Percentiles rank a stretch among this genome's conserved stretches.
phyloP scores from a whole-genome alignment of 371 early-diverging fungal species.

The Apophysomyces ossiformis region DNA sequence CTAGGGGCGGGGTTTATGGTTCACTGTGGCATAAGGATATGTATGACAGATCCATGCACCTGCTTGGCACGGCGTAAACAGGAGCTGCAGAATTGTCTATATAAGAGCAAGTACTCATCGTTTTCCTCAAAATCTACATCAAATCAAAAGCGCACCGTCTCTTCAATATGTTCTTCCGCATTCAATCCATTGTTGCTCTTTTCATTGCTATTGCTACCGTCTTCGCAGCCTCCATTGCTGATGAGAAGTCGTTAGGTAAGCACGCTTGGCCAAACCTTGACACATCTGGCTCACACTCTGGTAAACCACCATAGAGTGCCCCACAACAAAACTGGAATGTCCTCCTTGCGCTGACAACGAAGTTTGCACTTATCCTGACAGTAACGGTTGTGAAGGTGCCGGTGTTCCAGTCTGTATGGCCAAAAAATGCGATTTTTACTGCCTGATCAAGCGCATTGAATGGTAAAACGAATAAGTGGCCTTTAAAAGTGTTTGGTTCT shows the following conservation, averaged over 20 bases:
- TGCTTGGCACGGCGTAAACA: too few species aligned
- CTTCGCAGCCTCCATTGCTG: not conserved
- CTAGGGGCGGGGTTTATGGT: too few species aligned
- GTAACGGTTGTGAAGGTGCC: slow-evolving; percentile 29
- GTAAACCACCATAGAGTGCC: not conserved
- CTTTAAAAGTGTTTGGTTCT: not conserved
- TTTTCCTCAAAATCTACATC: too few species aligned
- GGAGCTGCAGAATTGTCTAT: too few species aligned
- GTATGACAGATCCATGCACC: too few species aligned
- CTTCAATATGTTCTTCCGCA: not conserved
- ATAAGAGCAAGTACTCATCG: too few species aligned
- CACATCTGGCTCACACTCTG: too few species aligned
- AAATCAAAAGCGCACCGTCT: not conserved
- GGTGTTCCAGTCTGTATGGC: slow-evolving; percentile 27
- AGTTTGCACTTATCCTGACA: slow-evolving; percentile 36
- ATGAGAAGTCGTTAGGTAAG: not conserved
- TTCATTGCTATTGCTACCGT: not conserved
- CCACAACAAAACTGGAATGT: slow-evolving; percentile 16
- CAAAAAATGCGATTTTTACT: not conserved
- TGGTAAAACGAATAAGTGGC: slow-evolving; percentile 23
- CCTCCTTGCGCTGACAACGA: slow-evolving; percentile 27
- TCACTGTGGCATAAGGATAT: too few species aligned
- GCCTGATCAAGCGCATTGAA: slow-evolving; percentile 12
- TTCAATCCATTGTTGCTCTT: not conserved
- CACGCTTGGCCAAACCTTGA: not conserved